Base-by-base conservation (phyloP, 106 monocot genomes). In the Allium sativum region DNA sequence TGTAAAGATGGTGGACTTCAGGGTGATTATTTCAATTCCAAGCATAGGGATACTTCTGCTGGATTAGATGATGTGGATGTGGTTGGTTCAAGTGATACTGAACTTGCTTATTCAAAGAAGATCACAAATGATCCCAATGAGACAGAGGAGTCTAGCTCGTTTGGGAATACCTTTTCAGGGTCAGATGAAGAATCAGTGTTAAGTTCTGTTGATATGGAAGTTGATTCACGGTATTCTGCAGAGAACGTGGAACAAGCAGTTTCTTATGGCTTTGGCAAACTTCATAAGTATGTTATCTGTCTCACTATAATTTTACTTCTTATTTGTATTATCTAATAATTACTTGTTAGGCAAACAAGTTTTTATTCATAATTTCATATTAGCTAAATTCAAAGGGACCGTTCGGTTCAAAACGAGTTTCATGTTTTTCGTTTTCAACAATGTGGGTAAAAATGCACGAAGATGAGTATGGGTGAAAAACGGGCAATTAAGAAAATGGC, bases 151-250 rank as follows among this genome's bases (percentile, higher is more conserved):
- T 71, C 71, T 3, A 71, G 71, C 19, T 71, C 71, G 9, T 71
- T 71, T 47, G 71, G 71, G 12, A 55, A 71, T 47, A 63, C 71
- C 12, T 71, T 71, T 15, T 71, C 71, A 2, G 71, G 71, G 4
- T 55, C 71, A 7, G 55, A 71, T 7, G 71, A 48, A 18, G 63
- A 45, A 31, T 18, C 50, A 21, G 63, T 42, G 54, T 41, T 52
- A n/a, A 63, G 9, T 44, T 21, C 21, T 6, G 47, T 54, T 40
- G 71, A 71, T 55, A 42, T 60, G 53, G 71, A 71, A 45, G 71
- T 63, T 41, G 62, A 63, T 2, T 71, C 71, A 18, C 71, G 53
- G 62, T 47, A 62, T 22, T 42, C 21, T 3, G 12, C 12, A 1
- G 71, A 71, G 52, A 70, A 54, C 18, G 52, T 18, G 42, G 52